Conservation (phyloP, 371 early-diverging fungal species). For the Mortierella sp. region DNA sequence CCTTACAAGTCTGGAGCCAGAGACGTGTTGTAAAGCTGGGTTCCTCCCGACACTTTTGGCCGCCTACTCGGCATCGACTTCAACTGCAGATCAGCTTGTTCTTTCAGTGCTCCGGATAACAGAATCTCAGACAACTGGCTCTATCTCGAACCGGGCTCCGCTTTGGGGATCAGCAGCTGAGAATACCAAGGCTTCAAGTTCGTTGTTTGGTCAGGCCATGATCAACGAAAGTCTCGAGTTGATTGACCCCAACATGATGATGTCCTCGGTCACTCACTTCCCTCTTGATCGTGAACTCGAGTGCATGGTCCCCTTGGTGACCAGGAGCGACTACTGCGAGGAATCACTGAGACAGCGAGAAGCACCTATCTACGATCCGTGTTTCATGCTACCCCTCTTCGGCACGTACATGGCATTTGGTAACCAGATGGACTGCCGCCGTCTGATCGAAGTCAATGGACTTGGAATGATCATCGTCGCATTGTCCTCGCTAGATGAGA, state of each 20-base stretch:
- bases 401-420: conserved; percentile 67
- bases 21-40: conserved; percentile 56
- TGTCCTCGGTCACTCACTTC: conserved; percentile 68
- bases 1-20: conserved; percentile 61
- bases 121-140: conserved; percentile 59
- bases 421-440: conserved; percentile 64
- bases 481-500: conserved; percentile 64
- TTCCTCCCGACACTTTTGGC: conserved; percentile 63
- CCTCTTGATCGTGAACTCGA: conserved; percentile 56
- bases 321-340: conserved; percentile 19
- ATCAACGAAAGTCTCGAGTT: conserved; percentile 69
- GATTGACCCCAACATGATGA: conserved; percentile 75
- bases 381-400: conserved; percentile 79
- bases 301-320: conserved; percentile 4
- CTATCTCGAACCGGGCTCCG: conserved; percentile 61
- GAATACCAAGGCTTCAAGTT: conserved; percentile 32
- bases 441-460: conserved; percentile 75
- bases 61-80: conserved; percentile 68
- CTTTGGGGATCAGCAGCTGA: conserved; percentile 69
- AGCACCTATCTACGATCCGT: conserved; percentile 67
- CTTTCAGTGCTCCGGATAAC: conserved; percentile 60
- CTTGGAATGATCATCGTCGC: conserved; percentile 74
- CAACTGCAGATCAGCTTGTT: conserved; percentile 60
- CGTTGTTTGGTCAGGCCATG: conserved; percentile 55
- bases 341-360: conserved; percentile 11